Evolutionary conservation across 192 early-diverging fungal species (phyloP).

Genomic region (Coemansia aciculifera): DNA sequence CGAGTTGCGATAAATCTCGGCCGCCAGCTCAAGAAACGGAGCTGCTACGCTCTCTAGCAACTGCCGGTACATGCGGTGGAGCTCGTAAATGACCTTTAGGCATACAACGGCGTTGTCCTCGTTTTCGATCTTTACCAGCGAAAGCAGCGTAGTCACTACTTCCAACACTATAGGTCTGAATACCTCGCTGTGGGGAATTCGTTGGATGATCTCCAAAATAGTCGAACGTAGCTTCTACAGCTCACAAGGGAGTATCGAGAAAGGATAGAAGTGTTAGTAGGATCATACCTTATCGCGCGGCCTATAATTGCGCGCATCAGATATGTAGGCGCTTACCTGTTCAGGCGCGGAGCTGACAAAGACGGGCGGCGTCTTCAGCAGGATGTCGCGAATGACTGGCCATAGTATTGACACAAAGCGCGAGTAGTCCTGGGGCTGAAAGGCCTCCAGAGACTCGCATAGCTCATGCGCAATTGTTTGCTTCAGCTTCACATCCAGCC

Average conservation of each 20-base stretch:
- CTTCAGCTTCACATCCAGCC: constrained; percentile 65
- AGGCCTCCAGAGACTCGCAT: constrained; percentile 86
- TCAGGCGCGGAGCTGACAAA: constrained; percentile 74
- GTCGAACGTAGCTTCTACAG: constrained; percentile 81
- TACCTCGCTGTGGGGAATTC: constrained; percentile 86
- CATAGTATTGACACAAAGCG: constrained; percentile 75
- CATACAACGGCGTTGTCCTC: constrained; percentile 96
- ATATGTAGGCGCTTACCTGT: constrained; percentile 53
- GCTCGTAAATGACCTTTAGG: constrained; percentile 93
- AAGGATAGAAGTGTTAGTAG: neutral
- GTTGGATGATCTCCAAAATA: constrained; percentile 89
- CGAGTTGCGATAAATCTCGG: constrained; percentile 86
- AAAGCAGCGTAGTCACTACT: constrained; percentile 72
- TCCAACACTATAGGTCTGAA: constrained; percentile 76
- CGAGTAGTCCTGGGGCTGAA: constrained; percentile 83
- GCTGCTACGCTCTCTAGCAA: constrained; percentile 84
- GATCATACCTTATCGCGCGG: neutral
- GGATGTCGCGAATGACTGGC: constrained; percentile 78
- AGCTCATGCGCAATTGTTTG: constrained; percentile 81
- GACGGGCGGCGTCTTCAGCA: constrained; percentile 70
- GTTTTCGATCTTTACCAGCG: constrained; percentile 84
- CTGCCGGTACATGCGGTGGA: constrained; percentile 85
- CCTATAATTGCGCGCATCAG: neutral
- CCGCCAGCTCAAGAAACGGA: constrained; percentile 87
- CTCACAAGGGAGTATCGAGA: neutral